Conservation (phyloP, 176 grass and related monocot genomes). For the Tillandsia leiboldiana region DNA sequence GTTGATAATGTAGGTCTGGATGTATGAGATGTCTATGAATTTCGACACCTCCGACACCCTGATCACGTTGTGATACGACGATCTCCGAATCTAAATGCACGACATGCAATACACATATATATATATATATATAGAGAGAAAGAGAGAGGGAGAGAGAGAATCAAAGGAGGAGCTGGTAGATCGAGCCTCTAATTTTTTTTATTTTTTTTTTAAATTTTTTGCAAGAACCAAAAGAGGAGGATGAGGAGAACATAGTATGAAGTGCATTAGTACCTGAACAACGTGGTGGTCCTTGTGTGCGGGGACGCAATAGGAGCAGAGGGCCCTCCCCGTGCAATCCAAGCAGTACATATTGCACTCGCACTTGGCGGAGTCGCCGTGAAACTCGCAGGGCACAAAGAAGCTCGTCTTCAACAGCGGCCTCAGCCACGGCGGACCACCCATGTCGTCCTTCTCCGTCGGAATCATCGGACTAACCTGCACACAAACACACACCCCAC, state of each 20-base stretch:
- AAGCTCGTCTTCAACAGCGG: conserved; percentile 74
- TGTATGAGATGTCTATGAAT: neutral
- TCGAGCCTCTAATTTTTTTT: neutral
- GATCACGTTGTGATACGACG: neutral
- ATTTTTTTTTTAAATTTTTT: neutral
- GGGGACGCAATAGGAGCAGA: conserved; percentile 89
- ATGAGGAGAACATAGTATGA: neutral
- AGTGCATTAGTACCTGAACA: conserved; percentile 54
- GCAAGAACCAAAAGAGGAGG: too few relatives aligned
- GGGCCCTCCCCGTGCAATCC: conserved; percentile 77
- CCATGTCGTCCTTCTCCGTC: conserved; percentile 39
- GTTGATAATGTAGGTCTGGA: conserved; percentile 2
- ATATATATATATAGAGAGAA: too few relatives aligned
- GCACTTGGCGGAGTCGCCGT: conserved; percentile 87
- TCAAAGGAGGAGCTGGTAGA: too few relatives aligned
- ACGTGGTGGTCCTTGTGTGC: conserved; percentile 71
- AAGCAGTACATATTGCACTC: conserved; percentile 99
- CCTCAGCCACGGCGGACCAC: conserved; percentile 89
- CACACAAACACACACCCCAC: too few relatives aligned
- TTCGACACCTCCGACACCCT: neutral
- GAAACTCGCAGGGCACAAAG: conserved; percentile 95
- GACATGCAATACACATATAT: too few relatives aligned
- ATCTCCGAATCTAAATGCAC: neutral
- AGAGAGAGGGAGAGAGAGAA: too few relatives aligned
- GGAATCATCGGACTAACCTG: too few relatives aligned